Percentiles rank a stretch among this genome's conserved stretches.
Evolutionary conservation across 192 early-diverging fungal species (phyloP).

Genomic region (Gryganskiella cystojenkinii): DNA sequence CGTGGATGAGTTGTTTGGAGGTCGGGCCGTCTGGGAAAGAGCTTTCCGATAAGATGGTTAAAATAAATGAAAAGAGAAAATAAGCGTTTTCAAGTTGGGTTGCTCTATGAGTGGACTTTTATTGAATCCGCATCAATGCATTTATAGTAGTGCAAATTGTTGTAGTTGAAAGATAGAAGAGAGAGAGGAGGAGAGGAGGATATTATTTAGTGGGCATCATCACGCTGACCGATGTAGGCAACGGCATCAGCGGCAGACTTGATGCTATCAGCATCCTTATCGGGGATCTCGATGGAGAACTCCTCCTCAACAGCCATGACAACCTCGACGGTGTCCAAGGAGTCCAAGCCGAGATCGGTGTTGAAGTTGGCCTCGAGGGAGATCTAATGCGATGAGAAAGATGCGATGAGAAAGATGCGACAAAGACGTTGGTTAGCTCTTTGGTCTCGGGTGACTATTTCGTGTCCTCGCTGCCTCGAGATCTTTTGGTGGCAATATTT

Average conservation of each 20-base stretch:
- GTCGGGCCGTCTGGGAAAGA: conserved; percentile 39
- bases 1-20: conserved; percentile 48
- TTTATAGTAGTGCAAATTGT: background rate
- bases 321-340: conserved; percentile 97
- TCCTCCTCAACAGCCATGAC: conserved; percentile 99
- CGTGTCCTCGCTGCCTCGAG: background rate
- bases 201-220: conserved; percentile 77
- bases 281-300: conserved; percentile 98
- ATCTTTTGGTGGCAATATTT: too few species aligned
- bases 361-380: conserved; percentile 86
- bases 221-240: conserved; percentile 79
- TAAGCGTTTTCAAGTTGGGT: too few species aligned
- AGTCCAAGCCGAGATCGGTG: conserved; percentile 95
- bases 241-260: conserved; percentile 88
- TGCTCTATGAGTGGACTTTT: too few species aligned
- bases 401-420: too few species aligned
- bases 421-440: background rate
- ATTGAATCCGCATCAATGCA: too few species aligned
- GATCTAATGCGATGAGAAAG: conserved; percentile 72
- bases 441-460: background rate
- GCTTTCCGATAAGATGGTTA: conserved; percentile 21
- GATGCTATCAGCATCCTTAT: conserved; percentile 97
- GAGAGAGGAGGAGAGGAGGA: background rate
- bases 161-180: background rate
- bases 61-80: background rate